Base-by-base conservation (phyloP, 805 yeast genomes). In the Saturnispora gosingensis region DNA sequence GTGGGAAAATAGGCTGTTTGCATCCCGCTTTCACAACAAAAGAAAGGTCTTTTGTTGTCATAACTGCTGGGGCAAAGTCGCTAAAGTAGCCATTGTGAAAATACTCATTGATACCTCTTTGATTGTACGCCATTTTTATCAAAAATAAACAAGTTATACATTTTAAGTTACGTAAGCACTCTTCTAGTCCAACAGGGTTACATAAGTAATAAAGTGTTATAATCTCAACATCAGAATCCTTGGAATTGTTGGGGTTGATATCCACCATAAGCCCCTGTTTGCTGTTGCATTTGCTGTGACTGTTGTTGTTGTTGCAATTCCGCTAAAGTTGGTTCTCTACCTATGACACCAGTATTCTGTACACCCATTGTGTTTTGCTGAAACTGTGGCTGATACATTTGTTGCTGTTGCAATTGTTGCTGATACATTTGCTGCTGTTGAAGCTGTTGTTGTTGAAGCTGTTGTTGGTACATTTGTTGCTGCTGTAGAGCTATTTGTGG, bases 391-490 rank as follows among this genome's bases (percentile, higher is more conserved):
- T 48, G 56, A 42, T 45, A 54, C 51, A 58, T 62, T 8, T 32
- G 35, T 20, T 51, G 18, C 42, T 55, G 61, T 39, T 47, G 50
- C 46, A 47, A 34, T 30, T 39, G 52, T 20, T 49, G 50, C 22
- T 59, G 54, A 6, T 27, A 35, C 13, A 27, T 32, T 18, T 45
- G 53, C 34, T 49, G 52, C 43, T 58, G 58, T 34, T 56, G 60
- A 6, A 48, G 28, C 13, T 43, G 55, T 50, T 51, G 72, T 51
- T 55, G 58, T 34, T 56, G 60, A 6, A 48, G 28, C 13, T 43
- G 55, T 50, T 51, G 72, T 51, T 55, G 58, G 56, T 54, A 43
- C 57, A 56, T 62, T 22, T 60, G 61, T 34, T 50, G 62, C 67
- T 76, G 61, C 55, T 59, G 65, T 45, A 55, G 59, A 18, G 59